These are phyloP conservation scores for Populus deltoides DNA, from an alignment of 345 rosid species.

Conservation along the genomic window DNA sequence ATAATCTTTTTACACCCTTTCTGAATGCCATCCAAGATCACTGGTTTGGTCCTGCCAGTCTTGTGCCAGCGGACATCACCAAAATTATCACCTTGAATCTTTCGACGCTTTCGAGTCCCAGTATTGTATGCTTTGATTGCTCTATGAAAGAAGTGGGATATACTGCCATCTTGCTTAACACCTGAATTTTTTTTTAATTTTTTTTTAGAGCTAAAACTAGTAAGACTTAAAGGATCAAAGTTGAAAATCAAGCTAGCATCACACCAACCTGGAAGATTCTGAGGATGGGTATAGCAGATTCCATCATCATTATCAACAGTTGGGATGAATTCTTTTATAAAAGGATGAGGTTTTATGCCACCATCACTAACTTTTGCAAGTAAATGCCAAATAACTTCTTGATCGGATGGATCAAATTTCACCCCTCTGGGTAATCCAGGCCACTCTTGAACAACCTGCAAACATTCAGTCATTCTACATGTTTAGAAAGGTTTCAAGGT, in stretches of 20 bases:
- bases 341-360: constrained; percentile 60
- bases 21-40: constrained; percentile 67
- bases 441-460: constrained; percentile 76
- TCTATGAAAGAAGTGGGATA: constrained; percentile 77
- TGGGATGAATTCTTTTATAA: constrained; percentile 75
- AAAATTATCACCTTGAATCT: constrained; percentile 69
- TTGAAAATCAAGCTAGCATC: constrained; percentile 3
- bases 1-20: constrained; percentile 88
- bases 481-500: not conserved
- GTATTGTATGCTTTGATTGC: constrained; percentile 89
- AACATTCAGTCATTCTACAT: constrained; percentile 4
- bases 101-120: constrained; percentile 89
- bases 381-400: constrained; percentile 86
- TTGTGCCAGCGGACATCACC: constrained; percentile 98
- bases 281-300: constrained; percentile 96
- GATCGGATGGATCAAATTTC: constrained; percentile 93
- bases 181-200: constrained; percentile 37
- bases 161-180: constrained; percentile 73
- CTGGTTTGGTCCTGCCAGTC: constrained; percentile 87
- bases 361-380: constrained; percentile 57
- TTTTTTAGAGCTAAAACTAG: constrained; percentile 6
- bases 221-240: not conserved
- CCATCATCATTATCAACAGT: constrained; percentile 81
- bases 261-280: constrained; percentile 73
- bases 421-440: constrained; percentile 95